phyloP scores from a whole-genome alignment of 2,329 filamentous ascomycete species.

The Hypoxylon sp. region DNA sequence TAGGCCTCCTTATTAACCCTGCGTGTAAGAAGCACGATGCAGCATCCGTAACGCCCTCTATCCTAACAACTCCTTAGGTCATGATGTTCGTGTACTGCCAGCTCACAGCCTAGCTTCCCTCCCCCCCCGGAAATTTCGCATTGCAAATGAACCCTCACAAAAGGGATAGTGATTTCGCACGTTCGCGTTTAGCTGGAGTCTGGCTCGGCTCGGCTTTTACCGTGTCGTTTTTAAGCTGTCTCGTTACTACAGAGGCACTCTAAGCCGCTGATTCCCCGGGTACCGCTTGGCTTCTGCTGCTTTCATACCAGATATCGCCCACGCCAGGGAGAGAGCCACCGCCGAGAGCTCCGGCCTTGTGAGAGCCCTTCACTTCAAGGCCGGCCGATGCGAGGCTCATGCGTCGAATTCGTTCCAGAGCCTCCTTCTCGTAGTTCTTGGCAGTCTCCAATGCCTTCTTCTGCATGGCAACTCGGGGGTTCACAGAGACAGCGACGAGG shows the following conservation, averaged over 20 bases:
- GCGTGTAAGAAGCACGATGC: constrained; percentile 16
- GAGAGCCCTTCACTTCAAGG: constrained; percentile 71
- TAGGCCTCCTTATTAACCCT: constrained; percentile 14
- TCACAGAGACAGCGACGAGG: constrained; percentile 76
- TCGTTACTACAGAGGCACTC: not conserved
- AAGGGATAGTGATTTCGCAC: not conserved
- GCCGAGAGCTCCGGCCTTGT: constrained; percentile 33
- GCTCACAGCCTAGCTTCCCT: not conserved
- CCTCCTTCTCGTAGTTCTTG: constrained; percentile 77
- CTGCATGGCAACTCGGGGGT: constrained; percentile 78
- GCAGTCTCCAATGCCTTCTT: constrained; percentile 74
- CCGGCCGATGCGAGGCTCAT: constrained; percentile 81
- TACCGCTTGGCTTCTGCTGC: constrained; percentile 30
- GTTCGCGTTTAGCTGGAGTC: not conserved
- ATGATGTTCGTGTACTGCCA: not conserved
- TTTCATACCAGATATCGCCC: constrained; percentile 44
- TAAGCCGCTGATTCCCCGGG: constrained; percentile 33
- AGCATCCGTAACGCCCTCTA: constrained; percentile 33
- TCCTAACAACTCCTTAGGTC: constrained; percentile 34
- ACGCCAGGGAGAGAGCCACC: constrained; percentile 37
- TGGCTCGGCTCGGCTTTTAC: not conserved
- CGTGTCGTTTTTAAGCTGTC: not conserved
- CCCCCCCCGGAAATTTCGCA: not conserved
- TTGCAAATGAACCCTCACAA: not conserved
- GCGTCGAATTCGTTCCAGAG: constrained; percentile 79